Evolutionary conservation across 495 filamentous ascomycete genomes (phyloP), one percentile per base, ranked within the genome.

Genomic region (Penicillium silybi): DNA sequence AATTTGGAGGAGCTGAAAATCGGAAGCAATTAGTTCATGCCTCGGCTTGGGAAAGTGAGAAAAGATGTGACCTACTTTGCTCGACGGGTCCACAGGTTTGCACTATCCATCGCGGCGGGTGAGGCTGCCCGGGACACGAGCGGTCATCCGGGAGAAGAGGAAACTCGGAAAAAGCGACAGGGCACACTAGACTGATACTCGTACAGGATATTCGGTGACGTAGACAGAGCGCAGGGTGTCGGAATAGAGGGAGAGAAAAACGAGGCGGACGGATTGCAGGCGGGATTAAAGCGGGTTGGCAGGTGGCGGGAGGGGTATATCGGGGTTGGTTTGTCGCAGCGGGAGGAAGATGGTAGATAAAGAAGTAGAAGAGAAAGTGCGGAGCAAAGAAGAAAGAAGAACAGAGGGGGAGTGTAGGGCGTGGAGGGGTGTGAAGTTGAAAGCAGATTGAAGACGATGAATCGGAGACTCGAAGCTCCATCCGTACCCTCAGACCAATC

Each of bases 1-100:
- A 96, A 85, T 77, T 95, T 98, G 80, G 82, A 89, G 68, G 82
- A 79, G 79, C 86, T 92, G 65, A 40, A 51, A 42, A 40, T 17
- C 43, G 48, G 47, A 39, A 25, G 16, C 9, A 2, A 16, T 17
- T 4, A 22, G 6, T 6, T 13, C 23, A 18, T 43, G 40, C 16
- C 22, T 13, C 10, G 11, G n/a, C 10, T 22, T 16, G 3, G 6
- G 3, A 18, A 29, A 38, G 37, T 41, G 11, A n/a, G 11, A 16
- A 15, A n/a, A 37, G 17, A 46, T 35, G 43, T 41, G 25, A 64
- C 87, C 74, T 81, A 95, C 90, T 92, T 95, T 66, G 88, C 84
- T 71, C 91, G 88, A 68, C 91, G 87, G 79, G 85, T 90, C 91
- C 91, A 96, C 82, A 95, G 70, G 61, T 80, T 81, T 70, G 80